A percentile compares a stretch with the other conserved stretches of the same genome.
These are phyloP conservation scores for Entomophthora muscae DNA, from an alignment of 371 early-diverging fungal genomes.

Conservation along the genomic window DNA sequence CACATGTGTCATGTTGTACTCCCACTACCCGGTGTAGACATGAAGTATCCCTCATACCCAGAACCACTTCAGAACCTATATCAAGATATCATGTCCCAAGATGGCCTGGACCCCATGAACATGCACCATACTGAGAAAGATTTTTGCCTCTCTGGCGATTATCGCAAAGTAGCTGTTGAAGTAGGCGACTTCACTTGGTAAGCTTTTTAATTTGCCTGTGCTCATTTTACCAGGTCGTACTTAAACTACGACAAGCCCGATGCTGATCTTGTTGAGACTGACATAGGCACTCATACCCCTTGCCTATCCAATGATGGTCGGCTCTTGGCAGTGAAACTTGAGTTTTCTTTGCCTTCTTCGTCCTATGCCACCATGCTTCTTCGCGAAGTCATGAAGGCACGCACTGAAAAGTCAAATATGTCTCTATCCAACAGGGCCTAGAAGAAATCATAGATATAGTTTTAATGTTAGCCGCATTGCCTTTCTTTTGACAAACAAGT, in stretches of 20 bases:
- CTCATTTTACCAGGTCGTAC: too few species aligned
- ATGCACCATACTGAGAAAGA: slow-evolving; percentile 30
- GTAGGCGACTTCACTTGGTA: slow-evolving; percentile 25
- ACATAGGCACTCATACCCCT: too few species aligned
- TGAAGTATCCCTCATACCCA: slow-evolving; percentile 75
- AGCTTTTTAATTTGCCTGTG: too few species aligned
- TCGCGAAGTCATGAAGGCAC: too few species aligned
- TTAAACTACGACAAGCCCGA: not conserved
- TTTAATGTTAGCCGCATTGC: too few species aligned
- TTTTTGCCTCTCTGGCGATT: slow-evolving; percentile 52
- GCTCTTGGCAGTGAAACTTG: not conserved
- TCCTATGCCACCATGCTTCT: not conserved
- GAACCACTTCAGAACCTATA: slow-evolving; percentile 51
- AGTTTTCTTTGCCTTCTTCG: not conserved
- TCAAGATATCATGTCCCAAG: slow-evolving; percentile 42
- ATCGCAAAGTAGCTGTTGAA: slow-evolving; percentile 41
- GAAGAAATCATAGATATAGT: too few species aligned
- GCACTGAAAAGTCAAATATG: too few species aligned
- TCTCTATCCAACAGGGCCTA: too few species aligned
- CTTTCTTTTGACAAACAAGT: too few species aligned
- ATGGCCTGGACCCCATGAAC: slow-evolving; percentile 32
- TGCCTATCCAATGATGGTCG: too few species aligned
- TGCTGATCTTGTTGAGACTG: not conserved
- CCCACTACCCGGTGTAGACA: slow-evolving; percentile 67
- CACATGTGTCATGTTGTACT: slow-evolving; percentile 75